Base-by-base conservation (phyloP, 441 rosid genomes). In the Syzygium malaccense region DNA sequence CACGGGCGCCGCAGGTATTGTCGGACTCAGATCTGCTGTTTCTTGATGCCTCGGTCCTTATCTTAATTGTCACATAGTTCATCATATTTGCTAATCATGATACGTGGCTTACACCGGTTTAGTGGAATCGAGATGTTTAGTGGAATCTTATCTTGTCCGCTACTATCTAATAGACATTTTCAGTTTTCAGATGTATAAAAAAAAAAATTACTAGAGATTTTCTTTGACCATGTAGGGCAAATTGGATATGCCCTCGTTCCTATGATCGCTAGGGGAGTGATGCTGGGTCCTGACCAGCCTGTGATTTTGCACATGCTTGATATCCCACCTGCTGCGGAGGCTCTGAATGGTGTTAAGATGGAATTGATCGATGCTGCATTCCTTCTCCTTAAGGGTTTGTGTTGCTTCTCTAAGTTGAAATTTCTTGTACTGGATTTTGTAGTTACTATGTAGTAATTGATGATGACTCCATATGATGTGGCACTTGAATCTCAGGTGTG, bases 271-370 rank as follows among this genome's bases (percentile, higher is more conserved):
- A 93, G 98, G 89, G 98, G 99, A 86, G 92, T 96, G 88, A 96
- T 98, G 99, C 94, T 98, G 91, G 99, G 99, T 89, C 85, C 95
- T 41, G 98, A 96, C 93, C 99, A 98, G 94, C 99, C 99, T 55
- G 99, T 98, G 86, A 96, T 98, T 91, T 95, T 98, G 88, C 99
- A 97, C 94, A 96, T 96, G 99, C 98, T 97, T 88, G 99, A 96
- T 92, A 96, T 96, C 88, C 95, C 97, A 85, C 97, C 97, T 55
- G 99, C 99, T 68, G 99, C 98, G 3, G 98, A 97, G 93, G 98
- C 98, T 68, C 90, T 97, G 88, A 95, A 96, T 90, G 99, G 98
- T 62, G 99, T 96, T 41, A 97, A 94, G 94, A 97, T 96, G 99
- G 99, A 97, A 93, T 90, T 97, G 93, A 88, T 96, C 2, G 99